Percentiles rank a stretch among this genome's conserved stretches.
These are phyloP conservation scores for Calonectria multiphialidica DNA, from an alignment of 2,329 filamentous ascomycete species.

Conservation along the genomic window DNA sequence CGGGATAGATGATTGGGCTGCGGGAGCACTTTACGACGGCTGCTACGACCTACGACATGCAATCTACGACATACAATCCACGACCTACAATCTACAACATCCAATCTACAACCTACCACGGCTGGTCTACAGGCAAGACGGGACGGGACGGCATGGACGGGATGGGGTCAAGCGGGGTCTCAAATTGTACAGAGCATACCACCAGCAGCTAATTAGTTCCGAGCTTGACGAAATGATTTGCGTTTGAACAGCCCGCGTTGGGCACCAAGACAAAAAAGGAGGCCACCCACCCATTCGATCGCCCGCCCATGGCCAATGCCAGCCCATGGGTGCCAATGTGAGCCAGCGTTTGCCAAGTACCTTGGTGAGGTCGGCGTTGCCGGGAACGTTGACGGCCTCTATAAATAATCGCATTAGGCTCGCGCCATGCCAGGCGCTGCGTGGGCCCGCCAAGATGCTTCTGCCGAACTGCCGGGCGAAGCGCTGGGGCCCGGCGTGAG, in stretches of 20 bases:
- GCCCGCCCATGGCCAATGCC: too few relatives aligned
- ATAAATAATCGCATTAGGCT: background rate
- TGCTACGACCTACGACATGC: too few relatives aligned
- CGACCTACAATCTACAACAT: too few relatives aligned
- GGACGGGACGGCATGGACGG: too few relatives aligned
- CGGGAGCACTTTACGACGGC: too few relatives aligned
- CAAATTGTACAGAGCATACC: too few relatives aligned
- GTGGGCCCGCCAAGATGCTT: conserved; percentile 1
- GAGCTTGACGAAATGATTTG: background rate
- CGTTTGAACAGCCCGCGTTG: background rate
- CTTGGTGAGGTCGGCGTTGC: background rate
- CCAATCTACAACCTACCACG: too few relatives aligned
- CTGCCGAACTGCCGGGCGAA: conserved; percentile 9
- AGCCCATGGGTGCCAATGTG: too few relatives aligned
- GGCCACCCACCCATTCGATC: background rate
- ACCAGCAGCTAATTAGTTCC: background rate
- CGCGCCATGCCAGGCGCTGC: background rate
- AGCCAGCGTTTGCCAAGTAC: background rate
- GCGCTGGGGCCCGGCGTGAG: background rate
- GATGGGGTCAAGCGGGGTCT: too few relatives aligned
- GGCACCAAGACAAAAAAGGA: background rate
- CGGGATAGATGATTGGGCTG: background rate
- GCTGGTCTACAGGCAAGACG: too few relatives aligned
- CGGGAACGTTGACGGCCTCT: background rate
- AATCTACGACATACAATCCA: too few relatives aligned